Base-by-base conservation (phyloP, 2,329 filamentous ascomycete genomes). In the Gaeumannomyces sp. region DNA sequence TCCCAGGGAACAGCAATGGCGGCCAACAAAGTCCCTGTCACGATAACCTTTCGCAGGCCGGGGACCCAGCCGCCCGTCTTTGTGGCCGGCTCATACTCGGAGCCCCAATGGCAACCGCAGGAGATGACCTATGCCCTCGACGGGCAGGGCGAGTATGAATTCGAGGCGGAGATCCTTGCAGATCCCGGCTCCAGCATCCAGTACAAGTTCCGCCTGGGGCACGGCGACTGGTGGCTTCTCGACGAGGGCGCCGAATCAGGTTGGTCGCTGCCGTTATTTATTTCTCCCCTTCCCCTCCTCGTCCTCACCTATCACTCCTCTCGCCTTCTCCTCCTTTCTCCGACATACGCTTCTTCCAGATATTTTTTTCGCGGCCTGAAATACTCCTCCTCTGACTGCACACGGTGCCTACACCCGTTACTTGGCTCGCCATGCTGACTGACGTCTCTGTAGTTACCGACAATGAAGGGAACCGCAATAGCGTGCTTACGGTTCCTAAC, bases 161-260 rank as follows among this genome's bases (percentile, higher is more conserved):
- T 90, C 72, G 79, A 75, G 59, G 85, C 85, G 65, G 75, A 80
- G 1, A 79, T 91, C 59, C 73, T 80, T 50, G 79, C 84, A 10
- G 78, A 84, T 25, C 78, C 83, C 28, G 83, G 83, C 28, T 81
- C 84, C 60, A 82, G 85, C 65, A 85, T 91, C 68, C 86, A 90
- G 71, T 93, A 92, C 81, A 93, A 92, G 75, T 89, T 93, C 69
- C 83, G 88, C 35, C 78, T 90, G 50, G 89, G 89, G 13, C 73
- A 80, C 27, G 85, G 85, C 61, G 83, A 90, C 68, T 90, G 87
- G 85, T 91, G 89, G 89, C 79, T 87, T 29, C 74, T 91, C 60
- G 85, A 92, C 69, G 86, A 91, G 65, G 79, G 78, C 59, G 79
- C 81, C 64, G 83, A 85, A 19, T 86, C 80, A 64, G 81, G 88